Evolutionary conservation across 2,329 filamentous ascomycete genomes (phyloP), one percentile per base, ranked within the genome.

Genomic region (Alternaria arborescens): DNA sequence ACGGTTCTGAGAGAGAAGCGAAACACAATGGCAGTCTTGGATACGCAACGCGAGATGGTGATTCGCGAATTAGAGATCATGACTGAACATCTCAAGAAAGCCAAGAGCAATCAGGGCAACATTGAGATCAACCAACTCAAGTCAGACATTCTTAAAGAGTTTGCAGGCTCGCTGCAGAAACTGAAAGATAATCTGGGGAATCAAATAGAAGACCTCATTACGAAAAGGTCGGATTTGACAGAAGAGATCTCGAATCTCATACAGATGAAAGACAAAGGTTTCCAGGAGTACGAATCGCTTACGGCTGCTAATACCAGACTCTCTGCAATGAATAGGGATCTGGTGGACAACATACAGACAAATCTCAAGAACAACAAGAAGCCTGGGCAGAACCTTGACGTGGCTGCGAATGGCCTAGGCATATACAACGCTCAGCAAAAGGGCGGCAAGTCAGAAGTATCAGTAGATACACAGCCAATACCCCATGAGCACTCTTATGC

Each of bases 41-140:
- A 98, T 76, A 94, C 94, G 0, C 93, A 97, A 79, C 93, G 93
- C 52, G 94, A 98, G 79, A 94, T 98, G 77, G 94, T 97, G 80
- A 92, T 98, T 71, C 90, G 92, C 41, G 93, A 98, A 78, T 84
- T 98, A 18, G 93, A 97, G 74, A 90, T 94, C 38, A 86, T 97
- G 71, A 94, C 93, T 4, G 92, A 94, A 46, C 94, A 95, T 75
- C 88, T 97, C 20, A 91, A 94, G 75, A 88, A 88, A 53, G 93
- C 93, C 55, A 97, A 97, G 80, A 89, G 92, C 65, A 91, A 87
- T 47, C 91, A 69, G 48, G 91, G 91, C 73, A 88, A 90, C 55
- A 83, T 98, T 61, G 92, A 98, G 71, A 84, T 94, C 30, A 87
- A 88, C 16, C 90, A 92, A 64, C 80, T 90, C 64, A 88, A 88